Evolutionary conservation across 2,329 filamentous ascomycete species (phyloP), one percentile per base, ranked within the genome.

Genomic region (Curvularia verruculosa): DNA sequence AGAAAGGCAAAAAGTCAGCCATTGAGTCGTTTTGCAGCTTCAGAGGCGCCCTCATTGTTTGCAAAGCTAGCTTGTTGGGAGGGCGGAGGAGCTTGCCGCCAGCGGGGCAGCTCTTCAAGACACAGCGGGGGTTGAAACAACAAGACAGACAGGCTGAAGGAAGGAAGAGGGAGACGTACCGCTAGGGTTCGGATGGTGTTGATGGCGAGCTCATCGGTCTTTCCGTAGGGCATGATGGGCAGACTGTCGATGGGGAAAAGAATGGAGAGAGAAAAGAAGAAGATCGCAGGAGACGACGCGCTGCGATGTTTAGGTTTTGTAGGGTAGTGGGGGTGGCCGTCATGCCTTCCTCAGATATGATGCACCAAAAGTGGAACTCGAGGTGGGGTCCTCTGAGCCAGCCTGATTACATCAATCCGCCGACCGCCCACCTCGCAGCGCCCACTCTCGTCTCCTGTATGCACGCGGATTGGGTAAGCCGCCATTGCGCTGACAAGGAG

Each of bases 141-240:
- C 28, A 44, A 47, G 13, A 49, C 12, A 34, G 44, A n/a, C n/a
- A n/a, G n/a, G n/a, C n/a, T n/a, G n/a, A n/a, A n/a, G n/a, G n/a
- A n/a, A n/a, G n/a, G n/a, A n/a, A 52, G 54, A 61, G 37, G 7
- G 18, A 18, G 29, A 89, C 92, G 81, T 89, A 98, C 95, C 79
- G 95, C 93, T 73, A 99, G 87, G 77, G 92, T 82, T 80, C 95
- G 91, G 84, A 99, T 98, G 80, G 94, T 96, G 89, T 98, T 98
- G 84, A 99, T 92, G 77, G 92, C 90, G 82, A 92, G 87, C 85
- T 89, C 84, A 80, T 99, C 95, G 77, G 88, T 80, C 75, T 98
- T 90, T 79, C 85, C 85, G 86, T 90, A 97, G 80, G 88, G 88
- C 94, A 98, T 98, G 74, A 78, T 86, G 77, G 80, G 68, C 60